A percentile compares a stretch with the other conserved stretches of the same genome.
phyloP scores from a whole-genome alignment of 2,329 filamentous ascomycete species.

The Elsinoe ampelina region DNA sequence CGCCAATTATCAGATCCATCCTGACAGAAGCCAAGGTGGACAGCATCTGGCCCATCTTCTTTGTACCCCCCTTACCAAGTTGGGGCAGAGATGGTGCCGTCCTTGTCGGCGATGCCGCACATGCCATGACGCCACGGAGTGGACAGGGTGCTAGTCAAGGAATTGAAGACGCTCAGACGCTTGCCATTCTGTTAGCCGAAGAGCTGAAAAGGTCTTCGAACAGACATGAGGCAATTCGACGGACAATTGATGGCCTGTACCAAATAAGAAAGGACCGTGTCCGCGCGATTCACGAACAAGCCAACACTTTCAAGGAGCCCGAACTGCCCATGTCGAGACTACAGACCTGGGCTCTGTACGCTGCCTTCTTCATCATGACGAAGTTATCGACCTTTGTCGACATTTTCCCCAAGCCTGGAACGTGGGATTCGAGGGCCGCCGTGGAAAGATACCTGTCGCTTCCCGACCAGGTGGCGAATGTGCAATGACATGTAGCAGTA shows the following conservation, averaged over 20 bases:
- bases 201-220: background rate
- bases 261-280: constrained; percentile 6
- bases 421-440: background rate
- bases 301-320: constrained; percentile 1
- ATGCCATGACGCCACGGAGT: constrained; percentile 45
- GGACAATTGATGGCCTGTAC: constrained; percentile 6
- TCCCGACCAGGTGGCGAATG: background rate
- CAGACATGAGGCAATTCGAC: background rate
- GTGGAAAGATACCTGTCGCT: background rate
- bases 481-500: background rate
- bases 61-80: constrained; percentile 32
- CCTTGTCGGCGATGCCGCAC: constrained; percentile 49
- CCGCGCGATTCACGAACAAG: background rate
- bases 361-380: constrained; percentile 9
- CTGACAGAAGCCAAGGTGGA: constrained; percentile 31
- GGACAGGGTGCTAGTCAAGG: constrained; percentile 50
- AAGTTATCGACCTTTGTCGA: constrained; percentile 6
- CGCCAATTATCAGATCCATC: constrained; percentile 30
- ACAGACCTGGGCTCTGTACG: constrained; percentile 3
- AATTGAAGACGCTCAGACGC: constrained; percentile 45
- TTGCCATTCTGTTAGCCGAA: constrained; percentile 32
- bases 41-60: constrained; percentile 22
- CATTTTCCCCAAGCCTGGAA: background rate
- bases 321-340: background rate
- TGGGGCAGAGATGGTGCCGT: constrained; percentile 41